These are phyloP conservation scores for Tricladium varicosporioides DNA, from an alignment of 2,329 filamentous ascomycete genomes.

Conservation along the genomic window DNA sequence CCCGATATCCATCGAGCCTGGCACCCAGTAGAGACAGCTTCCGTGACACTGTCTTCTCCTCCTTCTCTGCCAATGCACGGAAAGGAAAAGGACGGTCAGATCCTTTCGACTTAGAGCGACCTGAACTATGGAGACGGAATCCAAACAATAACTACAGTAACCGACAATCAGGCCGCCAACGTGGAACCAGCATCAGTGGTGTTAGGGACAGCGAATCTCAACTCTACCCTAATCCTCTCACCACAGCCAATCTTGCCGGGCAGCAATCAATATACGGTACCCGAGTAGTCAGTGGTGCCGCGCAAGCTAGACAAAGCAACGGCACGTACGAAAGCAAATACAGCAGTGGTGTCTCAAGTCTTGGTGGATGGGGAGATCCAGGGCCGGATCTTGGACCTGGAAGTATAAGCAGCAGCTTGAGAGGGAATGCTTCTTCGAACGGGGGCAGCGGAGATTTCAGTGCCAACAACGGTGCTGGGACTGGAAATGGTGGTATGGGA, in stretches of 20 bases:
- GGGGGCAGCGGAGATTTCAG: constrained; percentile 16
- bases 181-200: constrained; percentile 6
- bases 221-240: constrained; percentile 8
- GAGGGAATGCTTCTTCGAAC: constrained; percentile 17
- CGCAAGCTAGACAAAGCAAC: neutral
- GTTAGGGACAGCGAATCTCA: neutral
- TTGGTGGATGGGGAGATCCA: constrained; percentile 49
- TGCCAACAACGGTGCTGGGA: neutral
- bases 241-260: neutral
- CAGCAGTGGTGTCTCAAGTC: constrained; percentile 22
- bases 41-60: constrained; percentile 41
- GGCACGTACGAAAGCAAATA: constrained; percentile 28
- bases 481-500: constrained; percentile 10
- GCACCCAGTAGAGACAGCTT: constrained; percentile 33
- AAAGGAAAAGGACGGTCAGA: constrained; percentile 61
- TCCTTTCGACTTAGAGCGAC: constrained; percentile 62
- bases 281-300: neutral
- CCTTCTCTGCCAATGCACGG: constrained; percentile 39
- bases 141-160: constrained; percentile 6
- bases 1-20: constrained; percentile 30
- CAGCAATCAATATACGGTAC: neutral
- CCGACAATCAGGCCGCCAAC: neutral
- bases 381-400: constrained; percentile 51
- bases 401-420: constrained; percentile 19
- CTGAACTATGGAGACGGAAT: constrained; percentile 41